A percentile compares a stretch with the other conserved stretches of the same genome.
phyloP scores from a whole-genome alignment of 2,329 filamentous ascomycete species.

The Trichoderma koningiopsis region DNA sequence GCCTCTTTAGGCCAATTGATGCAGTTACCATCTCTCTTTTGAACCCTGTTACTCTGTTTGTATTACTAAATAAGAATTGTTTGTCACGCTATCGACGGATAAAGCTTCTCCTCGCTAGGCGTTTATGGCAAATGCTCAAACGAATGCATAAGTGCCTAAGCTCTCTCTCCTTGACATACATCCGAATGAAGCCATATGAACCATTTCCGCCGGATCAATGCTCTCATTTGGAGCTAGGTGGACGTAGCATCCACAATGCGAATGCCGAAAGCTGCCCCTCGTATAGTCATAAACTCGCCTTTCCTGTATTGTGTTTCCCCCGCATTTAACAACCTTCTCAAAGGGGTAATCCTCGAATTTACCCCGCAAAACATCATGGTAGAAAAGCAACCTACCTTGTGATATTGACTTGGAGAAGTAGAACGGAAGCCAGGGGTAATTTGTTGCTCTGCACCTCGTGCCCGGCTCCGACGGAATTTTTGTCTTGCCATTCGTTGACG shows the following conservation, averaged over 20 bases:
- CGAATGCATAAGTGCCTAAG: not conserved
- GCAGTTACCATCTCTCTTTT: not conserved
- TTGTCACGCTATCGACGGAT: not conserved
- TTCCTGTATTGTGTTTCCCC: constrained; percentile 1
- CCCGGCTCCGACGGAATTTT: not conserved
- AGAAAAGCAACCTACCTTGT: not conserved
- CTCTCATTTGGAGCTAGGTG: not conserved
- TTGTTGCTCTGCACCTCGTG: not conserved
- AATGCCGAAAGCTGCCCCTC: not conserved
- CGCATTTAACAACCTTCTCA: constrained; percentile 16
- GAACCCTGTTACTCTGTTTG: not conserved
- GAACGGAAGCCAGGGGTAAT: not conserved
- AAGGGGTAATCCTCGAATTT: not conserved
- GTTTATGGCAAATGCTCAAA: not conserved
- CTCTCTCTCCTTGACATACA: not conserved
- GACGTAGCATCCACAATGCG: not conserved
- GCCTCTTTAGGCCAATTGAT: not conserved
- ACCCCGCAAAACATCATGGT: constrained; percentile 1
- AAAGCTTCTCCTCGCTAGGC: not conserved
- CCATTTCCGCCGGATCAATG: not conserved
- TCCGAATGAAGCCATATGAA: not conserved
- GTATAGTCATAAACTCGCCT: not conserved
- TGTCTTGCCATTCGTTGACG: not conserved
- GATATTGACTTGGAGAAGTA: not conserved
- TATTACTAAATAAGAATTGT: not conserved